These are phyloP conservation scores for Scedosporium apiospermum DNA, from an alignment of 2,329 filamentous ascomycete species.

Conservation along the genomic window DNA sequence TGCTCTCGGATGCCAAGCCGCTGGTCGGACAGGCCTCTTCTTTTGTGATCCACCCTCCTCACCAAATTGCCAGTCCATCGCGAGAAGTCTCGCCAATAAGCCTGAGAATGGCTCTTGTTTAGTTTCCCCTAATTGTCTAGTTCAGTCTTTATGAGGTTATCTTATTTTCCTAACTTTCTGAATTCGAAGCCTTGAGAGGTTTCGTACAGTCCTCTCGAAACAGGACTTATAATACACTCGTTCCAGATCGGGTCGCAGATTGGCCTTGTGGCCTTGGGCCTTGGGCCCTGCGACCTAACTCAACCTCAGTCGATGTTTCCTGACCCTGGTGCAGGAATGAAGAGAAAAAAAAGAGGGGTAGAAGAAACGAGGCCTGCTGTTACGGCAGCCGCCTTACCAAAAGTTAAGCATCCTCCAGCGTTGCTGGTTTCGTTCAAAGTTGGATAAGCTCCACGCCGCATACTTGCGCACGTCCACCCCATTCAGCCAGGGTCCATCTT, in stretches of 20 bases:
- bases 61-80: background rate
- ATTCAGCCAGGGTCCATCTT: background rate
- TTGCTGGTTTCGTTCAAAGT: too few species aligned
- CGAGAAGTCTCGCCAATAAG: background rate
- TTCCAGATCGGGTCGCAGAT: background rate
- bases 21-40: background rate
- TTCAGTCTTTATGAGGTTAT: background rate
- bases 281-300: background rate
- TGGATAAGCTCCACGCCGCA: background rate
- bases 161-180: background rate
- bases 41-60: background rate
- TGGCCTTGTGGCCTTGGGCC: background rate
- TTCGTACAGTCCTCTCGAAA: background rate
- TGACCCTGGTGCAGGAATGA: background rate
- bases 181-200: background rate
- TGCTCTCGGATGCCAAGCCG: background rate
- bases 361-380: too few species aligned
- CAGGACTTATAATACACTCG: background rate
- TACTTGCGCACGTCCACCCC: slow-evolving; percentile 4
- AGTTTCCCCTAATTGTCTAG: background rate
- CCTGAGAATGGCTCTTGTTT: background rate
- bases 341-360: background rate
- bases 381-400: too few species aligned
- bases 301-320: background rate
- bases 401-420: too few species aligned